Conservation (phyloP, 129 eudicot species). For the Helianthus annuus region HanXRQr2.0-SUNRISE NC_035434.2:65929693-65930192, state of each 20-base stretch:
- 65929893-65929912: constrained; percentile 1
- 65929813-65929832: background rate
- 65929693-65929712: no score
- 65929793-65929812: no score
- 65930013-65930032: background rate
- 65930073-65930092: no score
- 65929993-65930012: background rate
- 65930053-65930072: no score
- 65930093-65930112: no score
- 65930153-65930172: no score
- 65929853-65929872: constrained; percentile 44
- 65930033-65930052: no score
- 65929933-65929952: background rate
- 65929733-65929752: no score
- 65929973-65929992: background rate
- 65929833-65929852: background rate
- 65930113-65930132: background rate
- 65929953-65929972: background rate
- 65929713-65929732: no score
- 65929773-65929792: no score
- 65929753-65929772: no score
- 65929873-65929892: constrained; percentile 12
- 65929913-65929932: background rate
- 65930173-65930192: no score
- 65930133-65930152: background rate